Percentiles rank a stretch among this genome's conserved stretches.
phyloP scores from a whole-genome alignment of 1,139 yeast genomes.

The Kodamaea sp. region DNA sequence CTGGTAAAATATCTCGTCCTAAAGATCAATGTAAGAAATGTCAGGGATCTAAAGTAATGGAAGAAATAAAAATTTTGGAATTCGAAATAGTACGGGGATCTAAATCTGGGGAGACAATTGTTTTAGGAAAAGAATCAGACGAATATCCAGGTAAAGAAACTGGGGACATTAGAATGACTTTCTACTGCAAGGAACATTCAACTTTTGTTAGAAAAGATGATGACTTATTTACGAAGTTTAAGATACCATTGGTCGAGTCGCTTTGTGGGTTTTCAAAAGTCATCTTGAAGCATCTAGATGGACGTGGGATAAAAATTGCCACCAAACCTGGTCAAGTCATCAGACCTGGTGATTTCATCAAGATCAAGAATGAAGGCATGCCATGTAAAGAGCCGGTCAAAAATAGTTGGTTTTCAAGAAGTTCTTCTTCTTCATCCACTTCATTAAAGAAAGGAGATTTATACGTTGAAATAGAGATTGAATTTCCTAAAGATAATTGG shows the following conservation, averaged over 20 bases:
- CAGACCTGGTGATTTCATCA: constrained; percentile 70
- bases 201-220: constrained; percentile 55
- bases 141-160: constrained; percentile 69
- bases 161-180: constrained; percentile 72
- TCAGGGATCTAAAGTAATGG: constrained; percentile 56
- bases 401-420: constrained; percentile 32
- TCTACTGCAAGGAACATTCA: constrained; percentile 45
- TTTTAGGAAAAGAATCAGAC: constrained; percentile 71
- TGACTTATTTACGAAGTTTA: constrained; percentile 60
- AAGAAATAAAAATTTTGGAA: constrained; percentile 72
- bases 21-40: constrained; percentile 82
- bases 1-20: constrained; percentile 56
- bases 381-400: constrained; percentile 46
- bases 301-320: constrained; percentile 61
- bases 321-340: constrained; percentile 76
- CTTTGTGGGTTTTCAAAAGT: constrained; percentile 73
- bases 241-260: constrained; percentile 73
- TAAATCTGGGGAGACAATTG: constrained; percentile 55
- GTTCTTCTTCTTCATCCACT: constrained; percentile 8
- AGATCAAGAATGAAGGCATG: constrained; percentile 82
- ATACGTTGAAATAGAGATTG: constrained; percentile 66
- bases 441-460: constrained; percentile 58
- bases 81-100: constrained; percentile 78
- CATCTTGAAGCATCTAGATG: constrained; percentile 76
- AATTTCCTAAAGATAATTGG: constrained; percentile 85